phyloP scores from a whole-genome alignment of 371 early-diverging fungal species.

The Mucor mucedo region DNA sequence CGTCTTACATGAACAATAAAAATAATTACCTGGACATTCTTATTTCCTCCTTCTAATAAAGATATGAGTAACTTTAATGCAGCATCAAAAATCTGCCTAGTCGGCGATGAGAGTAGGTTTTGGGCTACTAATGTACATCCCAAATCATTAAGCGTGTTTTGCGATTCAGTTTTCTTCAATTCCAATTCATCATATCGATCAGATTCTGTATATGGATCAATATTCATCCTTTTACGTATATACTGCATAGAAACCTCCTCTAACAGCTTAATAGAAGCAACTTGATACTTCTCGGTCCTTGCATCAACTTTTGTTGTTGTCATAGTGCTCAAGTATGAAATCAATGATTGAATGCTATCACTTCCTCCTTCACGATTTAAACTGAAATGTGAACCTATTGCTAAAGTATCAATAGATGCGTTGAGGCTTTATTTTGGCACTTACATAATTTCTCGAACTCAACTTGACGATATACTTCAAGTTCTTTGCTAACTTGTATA shows the following conservation, averaged over 20 bases:
- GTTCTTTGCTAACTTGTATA: slow-evolving; percentile 27
- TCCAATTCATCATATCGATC: slow-evolving; percentile 38
- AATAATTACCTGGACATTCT: slow-evolving; percentile 45
- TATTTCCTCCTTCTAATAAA: slow-evolving; percentile 63
- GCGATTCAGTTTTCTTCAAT: slow-evolving; percentile 37
- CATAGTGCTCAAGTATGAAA: slow-evolving; percentile 42
- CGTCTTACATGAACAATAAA: slow-evolving; percentile 8
- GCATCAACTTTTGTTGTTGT: slow-evolving; percentile 24
- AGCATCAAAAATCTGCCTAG: slow-evolving; percentile 43
- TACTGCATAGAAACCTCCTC: slow-evolving; percentile 35
- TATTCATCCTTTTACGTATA: slow-evolving; percentile 25
- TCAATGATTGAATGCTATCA: slow-evolving; percentile 27
- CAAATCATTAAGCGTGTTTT: slow-evolving; percentile 52
- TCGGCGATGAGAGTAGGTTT: slow-evolving; percentile 51
- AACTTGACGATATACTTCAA: slow-evolving; percentile 29
- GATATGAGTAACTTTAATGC: slow-evolving; percentile 52
- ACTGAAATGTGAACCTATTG: slow-evolving; percentile 38
- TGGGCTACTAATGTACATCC: slow-evolving; percentile 63
- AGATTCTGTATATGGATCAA: slow-evolving; percentile 22
- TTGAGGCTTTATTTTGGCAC: not conserved
- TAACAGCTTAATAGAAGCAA: slow-evolving; percentile 37
- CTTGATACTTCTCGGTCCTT: slow-evolving; percentile 34
- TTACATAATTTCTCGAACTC: slow-evolving; percentile 43
- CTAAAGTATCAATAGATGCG: not conserved
- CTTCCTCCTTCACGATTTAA: slow-evolving; percentile 23